Evolutionary conservation across 2,329 filamentous ascomycete genomes (phyloP).

Genomic region (Xylaria sp.): DNA sequence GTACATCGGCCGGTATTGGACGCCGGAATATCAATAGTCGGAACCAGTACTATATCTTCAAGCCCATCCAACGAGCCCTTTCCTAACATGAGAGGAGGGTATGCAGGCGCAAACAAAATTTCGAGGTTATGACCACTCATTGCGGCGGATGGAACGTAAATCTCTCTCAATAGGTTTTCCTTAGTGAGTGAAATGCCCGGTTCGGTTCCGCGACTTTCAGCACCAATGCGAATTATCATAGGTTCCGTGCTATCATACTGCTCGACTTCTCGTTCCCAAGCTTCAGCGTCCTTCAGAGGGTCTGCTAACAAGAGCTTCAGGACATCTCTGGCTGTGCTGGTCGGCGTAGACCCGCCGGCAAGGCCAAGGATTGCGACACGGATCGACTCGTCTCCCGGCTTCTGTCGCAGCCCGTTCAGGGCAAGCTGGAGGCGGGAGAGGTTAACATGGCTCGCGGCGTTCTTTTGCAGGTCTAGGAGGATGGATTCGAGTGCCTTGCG

Average conservation of each 20-base stretch:
- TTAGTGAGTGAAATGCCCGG: slow-evolving; percentile 54
- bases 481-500: slow-evolving; percentile 67
- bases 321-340: slow-evolving; percentile 68
- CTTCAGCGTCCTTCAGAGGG: slow-evolving; percentile 68
- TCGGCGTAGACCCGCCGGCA: slow-evolving; percentile 51
- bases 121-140: slow-evolving; percentile 72
- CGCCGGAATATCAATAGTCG: slow-evolving; percentile 74
- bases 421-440: slow-evolving; percentile 78
- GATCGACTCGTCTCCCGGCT: slow-evolving; percentile 65
- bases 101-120: slow-evolving; percentile 65
- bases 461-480: slow-evolving; percentile 68
- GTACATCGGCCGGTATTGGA: slow-evolving; percentile 72
- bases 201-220: slow-evolving; percentile 51
- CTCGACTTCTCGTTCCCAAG: slow-evolving; percentile 74
- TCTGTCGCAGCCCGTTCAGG: slow-evolving; percentile 69
- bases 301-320: slow-evolving; percentile 77
- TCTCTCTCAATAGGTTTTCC: slow-evolving; percentile 62
- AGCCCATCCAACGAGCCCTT: slow-evolving; percentile 55
- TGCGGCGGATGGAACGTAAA: slow-evolving; percentile 70
- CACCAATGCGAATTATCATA: slow-evolving; percentile 69
- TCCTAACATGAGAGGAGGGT: slow-evolving; percentile 57
- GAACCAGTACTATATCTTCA: slow-evolving; percentile 77
- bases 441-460: slow-evolving; percentile 71
- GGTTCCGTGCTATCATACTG: slow-evolving; percentile 63
- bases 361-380: slow-evolving; percentile 68